phyloP scores from a whole-genome alignment of 1,284 basidiomycete genomes.

The Sanguinoderma infundibulare region DNA sequence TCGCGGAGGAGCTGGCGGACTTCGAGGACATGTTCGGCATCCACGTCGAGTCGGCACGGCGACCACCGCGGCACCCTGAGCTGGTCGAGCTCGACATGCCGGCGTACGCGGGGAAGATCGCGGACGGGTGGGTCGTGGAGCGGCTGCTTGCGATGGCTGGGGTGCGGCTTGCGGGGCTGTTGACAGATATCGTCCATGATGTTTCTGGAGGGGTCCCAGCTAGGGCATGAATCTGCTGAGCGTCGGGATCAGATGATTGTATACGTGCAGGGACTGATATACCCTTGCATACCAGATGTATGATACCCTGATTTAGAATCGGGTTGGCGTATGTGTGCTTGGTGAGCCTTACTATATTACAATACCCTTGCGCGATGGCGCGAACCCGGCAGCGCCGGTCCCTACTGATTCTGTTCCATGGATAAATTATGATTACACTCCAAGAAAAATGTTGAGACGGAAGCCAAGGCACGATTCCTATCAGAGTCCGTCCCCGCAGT shows the following conservation, averaged over 20 bases:
- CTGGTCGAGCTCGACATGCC: constrained; percentile 84
- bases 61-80: constrained; percentile 35
- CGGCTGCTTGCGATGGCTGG: constrained; percentile 83
- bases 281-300: background rate
- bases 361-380: too few species aligned
- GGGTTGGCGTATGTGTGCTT: too few species aligned
- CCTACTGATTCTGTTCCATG: too few species aligned
- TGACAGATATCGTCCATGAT: constrained; percentile 76
- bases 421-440: too few species aligned
- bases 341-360: too few species aligned
- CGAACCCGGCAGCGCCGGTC: too few species aligned
- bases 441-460: too few species aligned
- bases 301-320: background rate
- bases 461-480: too few species aligned
- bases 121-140: constrained; percentile 75
- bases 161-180: constrained; percentile 77
- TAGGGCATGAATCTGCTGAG: background rate
- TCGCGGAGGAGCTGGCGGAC: constrained; percentile 1
- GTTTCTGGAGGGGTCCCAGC: constrained; percentile 14
- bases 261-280: background rate
- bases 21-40: background rate
- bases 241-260: background rate
- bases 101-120: constrained; percentile 75
- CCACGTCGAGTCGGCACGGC: constrained; percentile 1
- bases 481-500: too few species aligned